These are phyloP conservation scores for Rostrohypoxylon terebratum DNA, from an alignment of 495 filamentous ascomycete species.

Conservation along the genomic window DNA sequence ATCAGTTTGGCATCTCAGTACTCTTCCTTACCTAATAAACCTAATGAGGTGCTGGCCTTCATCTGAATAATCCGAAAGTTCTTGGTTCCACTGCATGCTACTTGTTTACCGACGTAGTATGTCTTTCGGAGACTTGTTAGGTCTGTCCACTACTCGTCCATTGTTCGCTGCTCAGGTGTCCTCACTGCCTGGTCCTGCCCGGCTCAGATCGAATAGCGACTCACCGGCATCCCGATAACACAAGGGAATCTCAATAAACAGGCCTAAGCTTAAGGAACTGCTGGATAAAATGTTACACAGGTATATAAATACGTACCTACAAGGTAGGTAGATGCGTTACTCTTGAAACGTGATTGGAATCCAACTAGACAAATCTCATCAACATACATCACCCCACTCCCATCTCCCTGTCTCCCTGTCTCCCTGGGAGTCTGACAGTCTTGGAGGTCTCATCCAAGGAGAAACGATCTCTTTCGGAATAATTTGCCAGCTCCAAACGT, in stretches of 20 bases:
- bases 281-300: constrained; percentile 18
- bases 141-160: not conserved
- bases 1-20: not conserved
- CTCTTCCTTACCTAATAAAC: not conserved
- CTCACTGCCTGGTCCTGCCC: constrained; percentile 8
- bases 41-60: constrained; percentile 1
- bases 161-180: not conserved
- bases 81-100: constrained; percentile 35
- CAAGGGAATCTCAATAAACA: constrained; percentile 11
- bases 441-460: constrained; percentile 5
- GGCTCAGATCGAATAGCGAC: constrained; percentile 15
- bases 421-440: not conserved
- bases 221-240: constrained; percentile 21
- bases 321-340: no score
- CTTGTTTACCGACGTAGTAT: constrained; percentile 9
- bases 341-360: constrained; percentile 18
- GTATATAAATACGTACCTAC: no score
- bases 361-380: constrained; percentile 25
- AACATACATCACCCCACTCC: constrained; percentile 1
- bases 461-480: constrained; percentile 6
- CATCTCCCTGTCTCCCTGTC: no score
- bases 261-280: constrained; percentile 1
- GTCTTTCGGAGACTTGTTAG: constrained; percentile 28
- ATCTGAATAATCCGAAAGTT: constrained; percentile 25
- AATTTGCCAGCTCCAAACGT: constrained; percentile 9